Base-by-base conservation (phyloP, 768 basidiomycete species). In the Panaeolus cyanescens region DNA sequence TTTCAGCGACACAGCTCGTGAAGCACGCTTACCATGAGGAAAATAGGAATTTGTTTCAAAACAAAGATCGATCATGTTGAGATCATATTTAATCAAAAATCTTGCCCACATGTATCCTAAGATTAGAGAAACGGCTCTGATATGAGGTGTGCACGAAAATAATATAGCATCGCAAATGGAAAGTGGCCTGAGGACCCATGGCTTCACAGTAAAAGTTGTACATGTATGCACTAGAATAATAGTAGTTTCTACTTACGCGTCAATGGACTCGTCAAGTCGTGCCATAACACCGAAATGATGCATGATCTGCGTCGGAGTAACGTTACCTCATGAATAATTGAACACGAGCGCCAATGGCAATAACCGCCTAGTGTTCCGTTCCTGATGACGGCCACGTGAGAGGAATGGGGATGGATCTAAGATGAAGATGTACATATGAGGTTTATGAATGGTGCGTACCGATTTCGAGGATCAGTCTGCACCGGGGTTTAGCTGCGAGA, bases 261-360 rank as follows among this genome's bases (percentile, higher is more conserved):
- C 39, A 12, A 8, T 17, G 39, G 22, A 39, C 19, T 7, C 37
- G 37, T 8, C 19, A 42, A 50, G n/a, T n/a, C n/a, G n/a, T n/a
- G n/a, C n/a, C n/a, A 28, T 50, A 50, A 25, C 45, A 1, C 45
- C 45, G 45, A 50, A 28, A 28, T 3, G 22, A 50, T 28, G 25
- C n/a, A 42, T 50, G 45, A 50, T 50, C 45, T 50, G 45, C 45
- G 30, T 50, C 45, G 45, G 45, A 50, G 45, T 50, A 28, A 50
- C 25, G 45, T 50, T 50, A 50, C 45, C 45, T 50, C 25, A 28
- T 50, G 45, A 25, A 28, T 12, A 42, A 50, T 50, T 25, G 45
- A 50, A 50, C 25, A 22, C 22, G 45, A 50, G 45, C 45, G 45
- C 25, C 45, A 50, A 50, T 42, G 13, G 45, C 45, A n/a, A n/a